These are phyloP conservation scores for Apodospora peruviana DNA, from an alignment of 495 filamentous ascomycete genomes.

Conservation along the genomic window DNA sequence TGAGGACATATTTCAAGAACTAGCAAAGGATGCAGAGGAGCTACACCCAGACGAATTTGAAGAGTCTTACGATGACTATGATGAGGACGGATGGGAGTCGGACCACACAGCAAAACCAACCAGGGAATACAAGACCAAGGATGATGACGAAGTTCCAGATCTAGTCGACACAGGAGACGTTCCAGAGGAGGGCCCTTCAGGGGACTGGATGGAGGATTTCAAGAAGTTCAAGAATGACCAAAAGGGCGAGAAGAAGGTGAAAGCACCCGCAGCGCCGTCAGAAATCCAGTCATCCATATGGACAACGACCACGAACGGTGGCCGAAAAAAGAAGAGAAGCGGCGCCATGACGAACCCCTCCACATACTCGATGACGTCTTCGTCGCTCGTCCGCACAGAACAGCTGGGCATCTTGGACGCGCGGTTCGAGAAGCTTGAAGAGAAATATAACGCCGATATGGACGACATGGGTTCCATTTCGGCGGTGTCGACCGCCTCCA, in stretches of 20 bases:
- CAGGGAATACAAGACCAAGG: slow-evolving; percentile 34
- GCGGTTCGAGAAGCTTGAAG: slow-evolving; percentile 86
- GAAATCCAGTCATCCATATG: slow-evolving; percentile 68
- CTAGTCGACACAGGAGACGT: slow-evolving; percentile 36
- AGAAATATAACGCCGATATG: slow-evolving; percentile 72
- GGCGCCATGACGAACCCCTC: slow-evolving; percentile 85
- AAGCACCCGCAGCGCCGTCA: slow-evolving; percentile 44
- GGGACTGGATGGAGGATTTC: slow-evolving; percentile 85
- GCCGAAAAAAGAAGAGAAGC: slow-evolving; percentile 81
- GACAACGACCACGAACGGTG: slow-evolving; percentile 70
- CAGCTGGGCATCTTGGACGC: slow-evolving; percentile 80
- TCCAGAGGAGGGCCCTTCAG: slow-evolving; percentile 43
- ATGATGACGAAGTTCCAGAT: slow-evolving; percentile 43
- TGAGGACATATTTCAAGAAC: slow-evolving; percentile 72
- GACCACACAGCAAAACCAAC: slow-evolving; percentile 80
- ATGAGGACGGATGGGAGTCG: slow-evolving; percentile 79
- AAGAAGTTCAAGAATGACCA: slow-evolving; percentile 82
- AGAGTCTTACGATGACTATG: slow-evolving; percentile 38
- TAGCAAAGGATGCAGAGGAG: slow-evolving; percentile 70
- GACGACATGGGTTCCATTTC: slow-evolving; percentile 48
- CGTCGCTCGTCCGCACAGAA: slow-evolving; percentile 80
- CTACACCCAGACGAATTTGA: slow-evolving; percentile 47
- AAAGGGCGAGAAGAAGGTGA: slow-evolving; percentile 36
- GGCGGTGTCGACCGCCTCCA: slow-evolving; percentile 41
- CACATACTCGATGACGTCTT: slow-evolving; percentile 94